phyloP scores from a whole-genome alignment of 2,329 filamentous ascomycete species.

The Neopestalotiopsis sp. region DNA sequence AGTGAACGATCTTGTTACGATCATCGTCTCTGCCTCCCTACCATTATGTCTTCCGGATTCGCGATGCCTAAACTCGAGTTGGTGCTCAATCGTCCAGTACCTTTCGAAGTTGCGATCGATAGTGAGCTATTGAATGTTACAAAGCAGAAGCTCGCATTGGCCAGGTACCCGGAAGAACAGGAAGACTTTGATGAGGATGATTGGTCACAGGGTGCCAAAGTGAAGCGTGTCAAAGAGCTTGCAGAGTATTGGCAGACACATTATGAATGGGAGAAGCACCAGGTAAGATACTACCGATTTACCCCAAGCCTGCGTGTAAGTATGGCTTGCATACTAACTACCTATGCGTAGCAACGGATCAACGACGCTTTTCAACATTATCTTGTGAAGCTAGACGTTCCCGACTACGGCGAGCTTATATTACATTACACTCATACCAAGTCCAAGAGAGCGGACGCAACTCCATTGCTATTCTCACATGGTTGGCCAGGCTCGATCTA shows the following conservation, averaged over 20 bases:
- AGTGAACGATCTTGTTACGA: neutral
- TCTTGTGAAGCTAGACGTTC: neutral
- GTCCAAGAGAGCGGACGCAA: conserved; percentile 33
- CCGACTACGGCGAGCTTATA: neutral
- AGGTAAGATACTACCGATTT: neutral
- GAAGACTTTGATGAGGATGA: neutral
- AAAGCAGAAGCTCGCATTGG: neutral
- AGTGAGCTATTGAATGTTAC: neutral
- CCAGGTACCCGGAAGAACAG: neutral
- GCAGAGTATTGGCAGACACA: neutral
- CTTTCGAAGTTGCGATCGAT: neutral
- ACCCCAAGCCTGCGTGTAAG: neutral
- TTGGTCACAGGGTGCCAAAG: neutral
- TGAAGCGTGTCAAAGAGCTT: neutral
- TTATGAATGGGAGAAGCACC: neutral
- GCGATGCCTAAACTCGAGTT: neutral
- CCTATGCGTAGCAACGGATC: neutral
- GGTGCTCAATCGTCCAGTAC: neutral
- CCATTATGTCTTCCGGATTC: neutral
- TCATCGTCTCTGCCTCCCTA: neutral
- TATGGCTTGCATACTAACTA: neutral
- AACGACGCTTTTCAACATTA: neutral
- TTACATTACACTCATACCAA: conserved; percentile 37
- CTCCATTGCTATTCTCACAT: conserved; percentile 47
- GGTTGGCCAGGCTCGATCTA: conserved; percentile 49